These are phyloP conservation scores for Cornus florida DNA, from an alignment of 148 eudicot genomes.

Conservation along the genomic window DNA sequence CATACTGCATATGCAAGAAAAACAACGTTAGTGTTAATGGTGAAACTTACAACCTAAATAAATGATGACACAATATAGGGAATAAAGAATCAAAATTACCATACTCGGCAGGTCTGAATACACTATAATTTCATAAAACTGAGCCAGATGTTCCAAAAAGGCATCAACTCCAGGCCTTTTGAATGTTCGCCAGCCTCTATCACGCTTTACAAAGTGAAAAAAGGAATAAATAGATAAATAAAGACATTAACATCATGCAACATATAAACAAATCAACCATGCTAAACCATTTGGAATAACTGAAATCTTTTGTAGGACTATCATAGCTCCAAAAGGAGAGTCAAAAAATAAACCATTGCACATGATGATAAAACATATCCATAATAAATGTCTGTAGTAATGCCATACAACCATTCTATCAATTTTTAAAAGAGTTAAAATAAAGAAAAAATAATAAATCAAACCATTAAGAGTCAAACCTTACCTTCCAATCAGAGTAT, in stretches of 20 bases:
- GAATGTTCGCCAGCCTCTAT: slow-evolving; percentile 87
- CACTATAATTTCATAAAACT: slow-evolving; percentile 68
- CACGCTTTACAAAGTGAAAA: slow-evolving; percentile 40
- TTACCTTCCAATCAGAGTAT: slow-evolving; percentile 81
- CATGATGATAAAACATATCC: not conserved
- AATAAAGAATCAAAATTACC: slow-evolving; percentile 34
- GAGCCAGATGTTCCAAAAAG: slow-evolving; percentile 71
- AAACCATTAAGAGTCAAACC: not conserved
- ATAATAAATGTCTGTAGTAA: not conserved
- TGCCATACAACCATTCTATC: too few relatives aligned
- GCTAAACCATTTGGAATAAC: not conserved
- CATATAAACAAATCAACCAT: not conserved
- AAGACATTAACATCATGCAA: not conserved
- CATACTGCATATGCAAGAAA: slow-evolving; percentile 51
- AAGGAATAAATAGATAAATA: not conserved
- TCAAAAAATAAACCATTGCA: not conserved
- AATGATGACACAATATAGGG: not conserved
- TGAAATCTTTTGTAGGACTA: not conserved
- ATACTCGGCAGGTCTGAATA: slow-evolving; percentile 62
- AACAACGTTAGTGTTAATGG: not conserved
- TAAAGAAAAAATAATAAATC: not conserved
- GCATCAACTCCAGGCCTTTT: slow-evolving; percentile 85
- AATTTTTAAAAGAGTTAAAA: not conserved
- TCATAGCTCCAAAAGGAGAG: not conserved
- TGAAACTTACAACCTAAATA: not conserved